These are phyloP conservation scores for Xylariaceae sp. DNA, from an alignment of 2,329 filamentous ascomycete species.

Conservation along the genomic window DNA sequence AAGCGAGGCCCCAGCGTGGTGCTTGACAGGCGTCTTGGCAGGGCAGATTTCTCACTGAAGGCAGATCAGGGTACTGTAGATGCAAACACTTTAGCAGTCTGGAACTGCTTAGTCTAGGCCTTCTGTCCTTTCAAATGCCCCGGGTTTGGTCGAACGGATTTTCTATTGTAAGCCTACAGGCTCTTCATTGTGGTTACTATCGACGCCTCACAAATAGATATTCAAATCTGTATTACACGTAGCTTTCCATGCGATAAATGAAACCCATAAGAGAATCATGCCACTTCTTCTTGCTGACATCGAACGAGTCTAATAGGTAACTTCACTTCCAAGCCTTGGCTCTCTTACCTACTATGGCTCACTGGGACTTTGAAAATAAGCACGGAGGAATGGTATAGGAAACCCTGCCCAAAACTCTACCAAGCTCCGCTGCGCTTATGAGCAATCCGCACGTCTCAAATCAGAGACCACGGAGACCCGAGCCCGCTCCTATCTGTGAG, in stretches of 20 bases:
- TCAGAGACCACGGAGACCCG: too few species aligned
- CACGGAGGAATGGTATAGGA: slow-evolving; percentile 22
- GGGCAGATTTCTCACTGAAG: slow-evolving; percentile 24
- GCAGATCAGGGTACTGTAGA: too few species aligned
- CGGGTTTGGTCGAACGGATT: background rate
- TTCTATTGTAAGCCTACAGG: background rate
- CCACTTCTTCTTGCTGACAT: background rate
- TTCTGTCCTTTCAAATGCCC: background rate
- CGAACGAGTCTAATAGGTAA: too few species aligned
- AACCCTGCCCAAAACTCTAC: background rate
- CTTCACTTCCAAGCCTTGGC: too few species aligned
- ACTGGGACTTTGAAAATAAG: slow-evolving; percentile 16
- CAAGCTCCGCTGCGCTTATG: background rate
- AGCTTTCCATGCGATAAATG: too few species aligned
- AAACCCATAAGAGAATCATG: too few species aligned
- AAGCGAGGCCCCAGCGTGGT: slow-evolving; percentile 17
- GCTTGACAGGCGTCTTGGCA: slow-evolving; percentile 19
- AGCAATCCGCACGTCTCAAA: too few species aligned
- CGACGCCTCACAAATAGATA: background rate
- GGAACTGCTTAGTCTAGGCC: too few species aligned
- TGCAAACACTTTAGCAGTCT: too few species aligned
- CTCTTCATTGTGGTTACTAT: background rate
- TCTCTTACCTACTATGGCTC: background rate
- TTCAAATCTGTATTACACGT: too few species aligned
- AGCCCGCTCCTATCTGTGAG: too few species aligned